Evolutionary conservation across 495 filamentous ascomycete genomes (phyloP).

Genomic region (Talaromyces borbonicus): DNA sequence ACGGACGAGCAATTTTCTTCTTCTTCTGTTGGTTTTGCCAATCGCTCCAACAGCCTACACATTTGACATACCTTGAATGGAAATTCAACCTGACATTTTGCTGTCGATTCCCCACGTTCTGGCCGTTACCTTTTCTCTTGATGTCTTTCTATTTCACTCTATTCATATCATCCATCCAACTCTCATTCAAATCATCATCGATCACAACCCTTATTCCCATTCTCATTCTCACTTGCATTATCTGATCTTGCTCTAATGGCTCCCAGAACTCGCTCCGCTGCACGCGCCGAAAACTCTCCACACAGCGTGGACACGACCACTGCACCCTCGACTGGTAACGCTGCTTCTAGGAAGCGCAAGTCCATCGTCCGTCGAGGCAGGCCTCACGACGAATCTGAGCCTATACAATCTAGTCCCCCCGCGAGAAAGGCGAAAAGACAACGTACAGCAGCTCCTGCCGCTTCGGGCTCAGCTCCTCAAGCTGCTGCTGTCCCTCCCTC

Average conservation of each 20-base stretch:
- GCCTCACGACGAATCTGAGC: constrained; percentile 28
- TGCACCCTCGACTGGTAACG: constrained; percentile 23
- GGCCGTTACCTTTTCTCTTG: no score
- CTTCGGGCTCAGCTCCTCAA: constrained; percentile 30
- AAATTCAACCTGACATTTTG: no score
- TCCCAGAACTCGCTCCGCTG: constrained; percentile 73
- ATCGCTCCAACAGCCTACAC: no score
- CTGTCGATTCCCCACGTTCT: no score
- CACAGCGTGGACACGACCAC: constrained; percentile 21
- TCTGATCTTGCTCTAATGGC: constrained; percentile 52
- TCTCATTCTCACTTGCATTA: background rate
- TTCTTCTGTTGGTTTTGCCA: constrained; percentile 6
- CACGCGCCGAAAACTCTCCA: constrained; percentile 46
- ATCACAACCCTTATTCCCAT: background rate
- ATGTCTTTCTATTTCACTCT: no score
- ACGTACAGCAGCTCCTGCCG: constrained; percentile 26
- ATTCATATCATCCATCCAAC: no score
- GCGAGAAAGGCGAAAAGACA: constrained; percentile 36
- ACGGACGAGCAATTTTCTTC: constrained; percentile 9
- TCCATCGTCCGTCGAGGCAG: constrained; percentile 33
- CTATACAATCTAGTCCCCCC: constrained; percentile 29
- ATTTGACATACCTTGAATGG: no score
- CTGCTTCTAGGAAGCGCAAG: constrained; percentile 50
- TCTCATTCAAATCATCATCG: background rate
- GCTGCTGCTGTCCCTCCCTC: constrained; percentile 14